Conservation (phyloP, 192 early-diverging fungal genomes). For the Rhizoclosmatium sp. region DNA sequence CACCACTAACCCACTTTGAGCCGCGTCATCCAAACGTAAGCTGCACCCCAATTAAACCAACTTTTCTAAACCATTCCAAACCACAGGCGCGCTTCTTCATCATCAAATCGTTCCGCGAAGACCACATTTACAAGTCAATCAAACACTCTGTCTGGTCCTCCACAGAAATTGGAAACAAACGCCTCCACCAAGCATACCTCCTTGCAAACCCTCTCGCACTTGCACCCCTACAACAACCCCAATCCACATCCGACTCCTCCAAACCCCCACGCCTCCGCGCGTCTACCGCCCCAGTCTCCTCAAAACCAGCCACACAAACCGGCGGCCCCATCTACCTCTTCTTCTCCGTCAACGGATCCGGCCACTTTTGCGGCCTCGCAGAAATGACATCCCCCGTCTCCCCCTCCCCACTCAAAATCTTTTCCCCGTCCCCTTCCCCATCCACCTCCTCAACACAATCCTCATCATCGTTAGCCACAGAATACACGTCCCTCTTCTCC, state of each 20-base stretch:
- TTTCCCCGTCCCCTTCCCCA: no score
- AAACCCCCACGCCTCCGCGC: neutral
- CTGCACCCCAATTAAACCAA: neutral
- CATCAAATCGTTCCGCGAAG: conserved; percentile 63
- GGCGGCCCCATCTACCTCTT: conserved; percentile 56
- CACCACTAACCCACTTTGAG: conserved; percentile 16
- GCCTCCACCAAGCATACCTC: conserved; percentile 57
- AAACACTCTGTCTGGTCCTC: conserved; percentile 63
- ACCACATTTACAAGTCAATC: conserved; percentile 56
- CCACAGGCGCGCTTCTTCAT: conserved; percentile 61
- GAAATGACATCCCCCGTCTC: conserved; percentile 54
- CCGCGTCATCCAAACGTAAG: conserved; percentile 31
- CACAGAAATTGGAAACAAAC: conserved; percentile 65
- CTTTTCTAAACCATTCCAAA: neutral
- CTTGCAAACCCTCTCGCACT: conserved; percentile 15
- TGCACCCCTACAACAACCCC: neutral
- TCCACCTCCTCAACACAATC: no score
- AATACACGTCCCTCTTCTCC: no score
- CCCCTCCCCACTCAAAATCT: neutral
- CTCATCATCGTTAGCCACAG: no score
- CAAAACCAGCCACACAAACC: neutral
- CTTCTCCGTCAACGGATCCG: conserved; percentile 62
- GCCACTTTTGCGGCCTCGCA: conserved; percentile 67
- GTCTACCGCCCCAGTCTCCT: neutral
- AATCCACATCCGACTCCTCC: neutral